Percentiles rank a stretch among this genome's conserved stretches.
These are phyloP conservation scores for Zygosaccharomyces bailii DNA, from an alignment of 805 yeast species.

Conservation along the genomic window DNA sequence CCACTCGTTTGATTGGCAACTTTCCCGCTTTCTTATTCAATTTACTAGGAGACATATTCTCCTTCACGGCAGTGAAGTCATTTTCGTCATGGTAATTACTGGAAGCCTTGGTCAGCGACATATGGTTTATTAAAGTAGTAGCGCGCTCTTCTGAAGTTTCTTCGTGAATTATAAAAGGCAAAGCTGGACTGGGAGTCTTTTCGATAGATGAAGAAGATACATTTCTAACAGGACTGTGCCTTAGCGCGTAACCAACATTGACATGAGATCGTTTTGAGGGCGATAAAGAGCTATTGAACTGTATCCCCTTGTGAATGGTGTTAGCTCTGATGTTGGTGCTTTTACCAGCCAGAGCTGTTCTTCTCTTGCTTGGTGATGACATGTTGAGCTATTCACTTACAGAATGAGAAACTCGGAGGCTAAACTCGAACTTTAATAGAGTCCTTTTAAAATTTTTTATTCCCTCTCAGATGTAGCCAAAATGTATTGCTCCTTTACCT, in stretches of 20 bases:
- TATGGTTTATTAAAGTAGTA: conserved; percentile 17
- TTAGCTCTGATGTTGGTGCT: conserved; percentile 21
- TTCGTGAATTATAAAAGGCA: conserved; percentile 23
- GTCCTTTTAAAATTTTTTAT: not conserved
- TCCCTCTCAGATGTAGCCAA: not conserved
- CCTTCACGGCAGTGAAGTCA: conserved; percentile 19
- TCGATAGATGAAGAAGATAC: conserved; percentile 9
- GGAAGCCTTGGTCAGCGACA: conserved; percentile 23
- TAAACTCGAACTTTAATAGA: too few relatives aligned
- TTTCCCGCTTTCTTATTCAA: conserved; percentile 1
- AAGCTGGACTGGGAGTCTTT: not conserved
- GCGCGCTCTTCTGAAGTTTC: conserved; percentile 23
- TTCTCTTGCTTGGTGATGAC: conserved; percentile 24
- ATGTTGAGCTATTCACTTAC: not conserved
- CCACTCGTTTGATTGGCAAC: not conserved
- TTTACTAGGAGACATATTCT: conserved; percentile 20
- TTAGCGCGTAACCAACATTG: conserved; percentile 16
- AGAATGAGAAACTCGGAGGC: not conserved
- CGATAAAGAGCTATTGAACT: conserved; percentile 8
- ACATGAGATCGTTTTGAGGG: conserved; percentile 18
- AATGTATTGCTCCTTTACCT: conserved; percentile 1
- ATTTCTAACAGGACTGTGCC: conserved; percentile 20
- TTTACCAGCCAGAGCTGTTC: conserved; percentile 25
- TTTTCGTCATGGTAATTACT: conserved; percentile 29
- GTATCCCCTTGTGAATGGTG: conserved; percentile 10